These are phyloP conservation scores for Cocos nucifera DNA, from an alignment of 176 grass and related monocot genomes.

Conservation along the genomic window DNA sequence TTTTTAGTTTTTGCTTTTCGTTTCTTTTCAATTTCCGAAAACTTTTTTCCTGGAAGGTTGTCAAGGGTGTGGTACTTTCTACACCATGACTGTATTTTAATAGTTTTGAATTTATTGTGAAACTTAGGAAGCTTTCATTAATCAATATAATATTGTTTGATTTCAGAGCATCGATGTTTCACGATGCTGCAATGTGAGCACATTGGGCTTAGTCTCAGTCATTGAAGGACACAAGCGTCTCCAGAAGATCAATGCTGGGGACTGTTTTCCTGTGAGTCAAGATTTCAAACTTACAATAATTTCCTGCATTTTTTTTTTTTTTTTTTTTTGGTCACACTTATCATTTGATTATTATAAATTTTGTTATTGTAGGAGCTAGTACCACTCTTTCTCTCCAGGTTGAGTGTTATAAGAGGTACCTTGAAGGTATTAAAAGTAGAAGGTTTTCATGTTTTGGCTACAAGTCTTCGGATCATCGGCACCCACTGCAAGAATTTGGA, in stretches of 20 bases:
- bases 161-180: slow-evolving; percentile 85
- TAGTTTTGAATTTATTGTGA: too few species aligned
- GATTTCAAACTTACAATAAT: not conserved
- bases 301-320: not conserved
- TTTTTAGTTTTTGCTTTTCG: too few species aligned
- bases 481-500: slow-evolving; percentile 58
- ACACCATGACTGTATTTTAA: too few species aligned
- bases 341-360: not conserved
- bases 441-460: slow-evolving; percentile 51
- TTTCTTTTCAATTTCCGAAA: too few species aligned
- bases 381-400: slow-evolving; percentile 54
- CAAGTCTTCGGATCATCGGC: slow-evolving; percentile 50
- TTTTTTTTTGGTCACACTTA: not conserved
- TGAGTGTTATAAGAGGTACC: slow-evolving; percentile 47
- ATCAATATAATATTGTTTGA: slow-evolving; percentile 1
- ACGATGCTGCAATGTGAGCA: slow-evolving; percentile 81
- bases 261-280: slow-evolving; percentile 44
- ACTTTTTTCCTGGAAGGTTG: too few species aligned
- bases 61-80: too few species aligned
- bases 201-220: slow-evolving; percentile 55
- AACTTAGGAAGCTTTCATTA: not conserved
- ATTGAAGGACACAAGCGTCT: slow-evolving; percentile 59
- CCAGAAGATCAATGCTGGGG: slow-evolving; percentile 62
- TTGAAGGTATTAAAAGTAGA: slow-evolving; percentile 77
- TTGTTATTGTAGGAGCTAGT: slow-evolving; percentile 56